Conservation (phyloP, 2,329 filamentous ascomycete genomes). For the Corinectria fuckeliana region DNA sequence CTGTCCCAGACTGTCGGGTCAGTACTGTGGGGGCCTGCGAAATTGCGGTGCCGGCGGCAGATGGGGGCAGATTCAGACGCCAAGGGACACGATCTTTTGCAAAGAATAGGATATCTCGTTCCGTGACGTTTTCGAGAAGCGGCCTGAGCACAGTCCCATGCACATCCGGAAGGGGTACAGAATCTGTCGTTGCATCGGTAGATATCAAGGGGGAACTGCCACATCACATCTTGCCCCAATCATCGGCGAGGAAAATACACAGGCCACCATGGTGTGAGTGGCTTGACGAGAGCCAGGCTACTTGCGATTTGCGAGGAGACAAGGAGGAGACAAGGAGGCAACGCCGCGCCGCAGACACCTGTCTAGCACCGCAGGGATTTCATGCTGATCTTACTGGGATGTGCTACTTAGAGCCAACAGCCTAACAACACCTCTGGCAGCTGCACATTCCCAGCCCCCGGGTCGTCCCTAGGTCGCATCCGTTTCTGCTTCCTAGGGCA, state of each 20-base stretch:
- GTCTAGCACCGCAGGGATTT: slow-evolving; percentile 20
- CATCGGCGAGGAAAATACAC: not conserved
- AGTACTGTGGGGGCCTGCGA: slow-evolving; percentile 27
- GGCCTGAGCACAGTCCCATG: not conserved
- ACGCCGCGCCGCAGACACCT: slow-evolving; percentile 22
- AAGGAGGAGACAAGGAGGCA: slow-evolving; percentile 22
- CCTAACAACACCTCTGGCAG: slow-evolving; percentile 18
- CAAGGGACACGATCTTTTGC: not conserved
- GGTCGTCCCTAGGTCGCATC: slow-evolving; percentile 31
- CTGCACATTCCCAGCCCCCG: slow-evolving; percentile 34
- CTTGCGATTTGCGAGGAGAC: not conserved
- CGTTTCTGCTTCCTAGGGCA: slow-evolving; percentile 23
- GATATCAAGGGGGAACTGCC: not conserved
- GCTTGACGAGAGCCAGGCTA: not conserved
- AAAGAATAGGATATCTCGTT: not conserved
- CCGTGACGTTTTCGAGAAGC: not conserved
- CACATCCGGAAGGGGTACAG: not conserved
- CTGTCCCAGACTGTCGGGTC: slow-evolving; percentile 39
- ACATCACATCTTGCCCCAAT: not conserved
- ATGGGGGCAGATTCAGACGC: slow-evolving; percentile 18
- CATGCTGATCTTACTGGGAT: slow-evolving; percentile 28
- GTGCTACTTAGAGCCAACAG: slow-evolving; percentile 25
- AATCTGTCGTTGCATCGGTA: not conserved
- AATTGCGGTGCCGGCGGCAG: slow-evolving; percentile 35
- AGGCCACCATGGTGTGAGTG: not conserved